Conservation (phyloP, 306 rosid genomes). For the Prunus davidiana region DNA sequence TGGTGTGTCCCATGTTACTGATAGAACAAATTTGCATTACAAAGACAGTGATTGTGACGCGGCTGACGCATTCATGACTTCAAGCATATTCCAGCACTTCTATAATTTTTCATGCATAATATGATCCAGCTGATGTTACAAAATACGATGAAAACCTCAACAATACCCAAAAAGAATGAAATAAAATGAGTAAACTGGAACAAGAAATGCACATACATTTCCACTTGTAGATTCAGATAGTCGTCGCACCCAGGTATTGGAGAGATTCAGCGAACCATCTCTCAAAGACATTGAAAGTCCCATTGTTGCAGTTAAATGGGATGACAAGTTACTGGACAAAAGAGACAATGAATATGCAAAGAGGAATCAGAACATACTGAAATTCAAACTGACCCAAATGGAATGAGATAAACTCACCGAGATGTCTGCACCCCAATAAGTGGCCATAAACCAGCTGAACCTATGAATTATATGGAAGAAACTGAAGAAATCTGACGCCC, state of each 20-base stretch:
- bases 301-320: constrained; percentile 79
- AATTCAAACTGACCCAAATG: constrained; percentile 6
- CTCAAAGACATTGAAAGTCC: constrained; percentile 72
- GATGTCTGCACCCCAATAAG: constrained; percentile 80
- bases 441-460: constrained; percentile 77
- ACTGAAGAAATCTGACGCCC: constrained; percentile 72
- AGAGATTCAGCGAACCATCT: constrained; percentile 86
- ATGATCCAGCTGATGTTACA: not conserved
- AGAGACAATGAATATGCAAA: constrained; percentile 4
- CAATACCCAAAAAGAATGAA: not conserved
- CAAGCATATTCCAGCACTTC: not conserved
- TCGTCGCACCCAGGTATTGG: constrained; percentile 91
- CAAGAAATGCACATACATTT: constrained; percentile 49
- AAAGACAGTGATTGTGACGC: not conserved
- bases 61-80: not conserved
- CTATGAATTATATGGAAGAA: constrained; percentile 72
- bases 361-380: constrained; percentile 9
- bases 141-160: not conserved
- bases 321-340: constrained; percentile 55
- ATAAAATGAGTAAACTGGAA: not conserved
- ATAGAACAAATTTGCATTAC: constrained; percentile 1
- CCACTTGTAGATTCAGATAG: constrained; percentile 77
- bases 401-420: constrained; percentile 48
- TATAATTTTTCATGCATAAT: not conserved
- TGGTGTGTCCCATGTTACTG: not conserved